These are phyloP conservation scores for Tubosaeta sp. DNA, from an alignment of 768 basidiomycete species.

Conservation along the genomic window DNA sequence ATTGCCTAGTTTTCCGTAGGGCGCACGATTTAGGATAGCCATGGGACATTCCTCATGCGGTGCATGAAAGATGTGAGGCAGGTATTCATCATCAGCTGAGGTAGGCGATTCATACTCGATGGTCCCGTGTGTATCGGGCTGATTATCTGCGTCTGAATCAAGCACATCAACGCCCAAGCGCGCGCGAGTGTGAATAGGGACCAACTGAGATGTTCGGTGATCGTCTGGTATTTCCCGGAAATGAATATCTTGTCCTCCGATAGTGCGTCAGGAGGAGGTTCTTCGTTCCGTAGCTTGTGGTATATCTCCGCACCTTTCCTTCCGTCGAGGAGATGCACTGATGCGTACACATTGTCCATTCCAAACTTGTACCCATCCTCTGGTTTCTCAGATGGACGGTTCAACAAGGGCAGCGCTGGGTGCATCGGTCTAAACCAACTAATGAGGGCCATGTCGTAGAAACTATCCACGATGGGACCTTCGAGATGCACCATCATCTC, in stretches of 20 bases:
- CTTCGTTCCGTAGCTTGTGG: conserved; percentile 14
- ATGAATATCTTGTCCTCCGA: conserved; percentile 19
- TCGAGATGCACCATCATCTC: conserved; percentile 70
- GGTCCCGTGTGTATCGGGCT: conserved; percentile 31
- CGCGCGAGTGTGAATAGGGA: neutral
- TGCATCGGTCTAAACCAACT: conserved; percentile 51
- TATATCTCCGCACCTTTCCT: conserved; percentile 23
- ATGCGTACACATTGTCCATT: conserved; percentile 31
- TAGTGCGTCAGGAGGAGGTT: conserved; percentile 4
- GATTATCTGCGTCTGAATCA: conserved; percentile 31
- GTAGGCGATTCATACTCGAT: conserved; percentile 22
- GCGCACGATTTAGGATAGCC: conserved; percentile 59
- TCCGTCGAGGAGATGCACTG: conserved; percentile 26
- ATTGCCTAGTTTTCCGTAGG: conserved; percentile 52
- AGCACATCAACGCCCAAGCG: conserved; percentile 7
- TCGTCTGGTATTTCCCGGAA: conserved; percentile 33
- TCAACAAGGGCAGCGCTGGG: conserved; percentile 42
- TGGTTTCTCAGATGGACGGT: conserved; percentile 28
- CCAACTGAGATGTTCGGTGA: conserved; percentile 39
- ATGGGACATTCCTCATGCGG: conserved; percentile 60
- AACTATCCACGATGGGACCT: conserved; percentile 62
- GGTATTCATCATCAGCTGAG: conserved; percentile 45
- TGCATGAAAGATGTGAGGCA: conserved; percentile 57
- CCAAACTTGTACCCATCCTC: conserved; percentile 36
- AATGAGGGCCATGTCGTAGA: conserved; percentile 67